Base-by-base conservation (phyloP, 73 alveolate genomes). In the Paramecium sonneborni region DNA sequence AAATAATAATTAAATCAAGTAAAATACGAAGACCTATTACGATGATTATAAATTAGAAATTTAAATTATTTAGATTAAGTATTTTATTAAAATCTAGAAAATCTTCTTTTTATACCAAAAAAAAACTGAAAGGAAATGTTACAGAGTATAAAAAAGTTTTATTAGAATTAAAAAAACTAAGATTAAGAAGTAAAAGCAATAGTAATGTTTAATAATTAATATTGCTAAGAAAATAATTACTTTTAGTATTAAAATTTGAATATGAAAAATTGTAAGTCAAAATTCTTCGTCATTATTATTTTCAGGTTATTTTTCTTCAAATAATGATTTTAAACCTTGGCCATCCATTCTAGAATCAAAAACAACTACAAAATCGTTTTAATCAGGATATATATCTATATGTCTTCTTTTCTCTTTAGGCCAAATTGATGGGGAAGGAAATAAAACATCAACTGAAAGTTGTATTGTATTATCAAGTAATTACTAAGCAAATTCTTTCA, bases 321-420 rank as follows among this genome's bases (percentile, higher is more conserved):
- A 62, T 30, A 62, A 32, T 30, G 84, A 74, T 74, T 37, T 74
- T 21, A 74, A 37, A 11, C 87, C 87, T 74, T 74, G 32, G 1
- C 57, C 87, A 35, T 74, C 87, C 87, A 74, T 28, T 74, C 87
- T 74, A 14, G 87, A 74, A 20, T 74, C 87, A 39, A 74, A 74
- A 28, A 74, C 44, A 21, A 74, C 67, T 12, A 6, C 15, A 74
- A 34, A 74, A n/a, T 74, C 58, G n/a, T 74, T 74, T 34, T 34
- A 12, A 32, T 39, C 58, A 74, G 84, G 39, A 32, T 62, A 62
- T 1, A 74, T n/a, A 12, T 39, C 38, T 8, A 74, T 37, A 15
- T n/a, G 32, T 20, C 15, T 74, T 74, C 57, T 74, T 39, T 74
- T 74, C 2, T 74, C 58, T 74, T 37, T 74, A 0, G 87, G 87